A percentile compares a stretch with the other conserved stretches of the same genome.
Evolutionary conservation across 306 rosid genomes (phyloP).

Genomic region (Luffa acutangula): DNA sequence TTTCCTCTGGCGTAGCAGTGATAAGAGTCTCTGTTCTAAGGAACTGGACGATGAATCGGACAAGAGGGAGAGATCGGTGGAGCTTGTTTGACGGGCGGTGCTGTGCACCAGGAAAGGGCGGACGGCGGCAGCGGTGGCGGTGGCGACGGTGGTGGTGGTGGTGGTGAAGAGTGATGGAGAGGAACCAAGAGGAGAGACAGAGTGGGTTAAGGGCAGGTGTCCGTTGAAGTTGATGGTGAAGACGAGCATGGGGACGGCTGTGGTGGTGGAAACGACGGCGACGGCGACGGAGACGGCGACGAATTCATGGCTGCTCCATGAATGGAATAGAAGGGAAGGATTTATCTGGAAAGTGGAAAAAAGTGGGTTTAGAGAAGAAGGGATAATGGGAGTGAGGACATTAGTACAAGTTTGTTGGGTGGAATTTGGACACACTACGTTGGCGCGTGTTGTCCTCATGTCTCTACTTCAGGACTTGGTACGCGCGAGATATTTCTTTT

Average conservation of each 20-base stretch:
- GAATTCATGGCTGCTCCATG: conserved; percentile 64
- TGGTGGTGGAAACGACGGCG: neutral
- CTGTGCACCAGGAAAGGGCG: conserved; percentile 17
- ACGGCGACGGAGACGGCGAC: conserved; percentile 10
- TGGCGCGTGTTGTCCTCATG: conserved; percentile 28
- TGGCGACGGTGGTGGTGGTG: conserved; percentile 12
- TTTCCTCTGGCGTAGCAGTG: conserved; percentile 62
- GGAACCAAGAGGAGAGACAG: conserved; percentile 15
- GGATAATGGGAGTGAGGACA: neutral
- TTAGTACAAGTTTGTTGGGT: conserved; percentile 8
- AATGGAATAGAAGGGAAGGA: neutral
- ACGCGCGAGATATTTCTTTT: neutral
- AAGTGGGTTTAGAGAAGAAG: neutral
- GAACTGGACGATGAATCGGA: conserved; percentile 12
- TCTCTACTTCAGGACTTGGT: neutral
- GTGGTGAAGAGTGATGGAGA: conserved; percentile 21
- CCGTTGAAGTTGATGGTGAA: conserved; percentile 11
- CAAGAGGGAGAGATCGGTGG: conserved; percentile 24
- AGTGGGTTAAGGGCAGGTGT: conserved; percentile 12
- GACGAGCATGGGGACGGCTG: conserved; percentile 16
- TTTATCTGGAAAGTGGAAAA: neutral
- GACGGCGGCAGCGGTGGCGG: conserved; percentile 12
- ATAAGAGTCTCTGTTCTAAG: conserved; percentile 46
- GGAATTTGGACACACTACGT: conserved; percentile 39
- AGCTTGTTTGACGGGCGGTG: conserved; percentile 25